Conservation (phyloP, 371 early-diverging fungal genomes). For the Mucor indicus region DNA sequence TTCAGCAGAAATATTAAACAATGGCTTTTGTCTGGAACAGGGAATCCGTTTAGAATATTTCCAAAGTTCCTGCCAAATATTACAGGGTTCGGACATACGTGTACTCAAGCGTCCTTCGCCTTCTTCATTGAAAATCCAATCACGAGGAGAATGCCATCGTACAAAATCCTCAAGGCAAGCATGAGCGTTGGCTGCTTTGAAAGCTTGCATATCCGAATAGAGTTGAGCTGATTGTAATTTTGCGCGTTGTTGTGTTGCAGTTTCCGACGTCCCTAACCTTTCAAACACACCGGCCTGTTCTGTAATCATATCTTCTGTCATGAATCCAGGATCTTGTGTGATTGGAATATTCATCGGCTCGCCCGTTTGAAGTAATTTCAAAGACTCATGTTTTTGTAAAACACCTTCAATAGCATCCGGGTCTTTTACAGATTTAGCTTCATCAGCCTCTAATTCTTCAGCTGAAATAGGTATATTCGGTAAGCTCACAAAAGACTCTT, state of each 20-base stretch:
- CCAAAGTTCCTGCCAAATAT: conserved; percentile 91
- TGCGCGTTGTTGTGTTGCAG: conserved; percentile 74
- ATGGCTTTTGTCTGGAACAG: conserved; percentile 68
- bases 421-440: conserved; percentile 21
- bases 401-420: conserved; percentile 31
- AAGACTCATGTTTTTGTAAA: conserved; percentile 19
- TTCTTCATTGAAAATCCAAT: conserved; percentile 54
- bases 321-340: conserved; percentile 75
- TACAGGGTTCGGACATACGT: conserved; percentile 78
- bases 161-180: conserved; percentile 85
- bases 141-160: conserved; percentile 94
- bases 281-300: conserved; percentile 79
- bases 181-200: conserved; percentile 86
- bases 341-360: conserved; percentile 69
- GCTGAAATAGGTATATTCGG: background rate
- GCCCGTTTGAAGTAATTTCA: conserved; percentile 47
- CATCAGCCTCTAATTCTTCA: conserved; percentile 1
- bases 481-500: conserved; percentile 8
- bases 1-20: conserved; percentile 75
- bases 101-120: conserved; percentile 60
- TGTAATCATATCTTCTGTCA: conserved; percentile 89
- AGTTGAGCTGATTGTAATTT: conserved; percentile 79
- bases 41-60: conserved; percentile 67
- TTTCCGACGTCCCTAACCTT: conserved; percentile 69
- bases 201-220: conserved; percentile 80